Base-by-base conservation (phyloP, 2,329 filamentous ascomycete species). In the Nigrospora sphaerica region DNA sequence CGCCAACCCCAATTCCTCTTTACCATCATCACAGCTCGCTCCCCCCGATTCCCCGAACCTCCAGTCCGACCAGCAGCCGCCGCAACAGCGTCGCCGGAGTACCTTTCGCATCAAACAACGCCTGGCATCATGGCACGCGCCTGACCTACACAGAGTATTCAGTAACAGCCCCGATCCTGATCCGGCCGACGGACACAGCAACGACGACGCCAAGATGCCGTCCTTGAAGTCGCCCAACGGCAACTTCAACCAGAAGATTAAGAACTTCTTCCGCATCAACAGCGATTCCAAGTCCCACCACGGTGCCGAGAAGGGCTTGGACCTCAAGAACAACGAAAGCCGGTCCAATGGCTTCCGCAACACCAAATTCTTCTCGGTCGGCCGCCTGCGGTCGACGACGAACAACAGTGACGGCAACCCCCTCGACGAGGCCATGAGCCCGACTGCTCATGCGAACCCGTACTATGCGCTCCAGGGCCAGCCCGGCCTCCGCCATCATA, bases 381-480 rank as follows among this genome's bases (percentile, higher is more conserved):
- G 86, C 62, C 86, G 92, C 57, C 89, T 92, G 63, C 83, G 92
- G 59, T 95, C 90, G 33, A 85, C 87, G 49, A 97, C 92, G 23
- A 88, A 95, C 47, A 88, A 88, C 55, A 95, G 90, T 68, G 92
- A 96, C 69, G 91, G 91, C 57, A 90, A 96, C 62, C 81, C 85
- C 48, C 77, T 96, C 54, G 92, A 96, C 56, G 91, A 96, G 66
- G 75, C 81, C 51, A 77, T 95, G 60, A 95, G 91, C 61, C 93
- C 93, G 23, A 97, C 90, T 5, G 92, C 91, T 44, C 83, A 92
- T 62, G 92, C 90, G 53, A 98, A 98, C 65, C 93, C 93, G 16
- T 98, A 98, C 70, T 98, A 97, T 67, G 87, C 84, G 55, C 93
- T 97, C 64, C 93, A 98, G 69, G 93, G 93, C 47, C 90, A 90